Evolutionary conservation across 345 rosid species (phyloP).

Genomic region (Crucihimalaya himalaica): DNA sequence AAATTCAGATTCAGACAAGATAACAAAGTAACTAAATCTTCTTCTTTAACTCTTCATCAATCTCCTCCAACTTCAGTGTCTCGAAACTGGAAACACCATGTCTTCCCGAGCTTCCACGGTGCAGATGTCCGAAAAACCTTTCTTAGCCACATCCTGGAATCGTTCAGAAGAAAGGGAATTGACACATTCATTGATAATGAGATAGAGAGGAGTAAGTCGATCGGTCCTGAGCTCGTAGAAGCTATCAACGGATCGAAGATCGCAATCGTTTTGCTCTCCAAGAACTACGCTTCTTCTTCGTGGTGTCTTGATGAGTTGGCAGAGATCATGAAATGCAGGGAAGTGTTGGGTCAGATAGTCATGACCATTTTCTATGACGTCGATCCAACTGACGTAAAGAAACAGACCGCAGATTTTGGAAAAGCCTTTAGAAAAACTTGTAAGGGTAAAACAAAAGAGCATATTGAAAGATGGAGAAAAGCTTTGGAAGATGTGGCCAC

Average conservation of each 20-base stretch:
- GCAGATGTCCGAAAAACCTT: not conserved
- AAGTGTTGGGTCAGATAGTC: not conserved
- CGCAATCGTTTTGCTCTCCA: not conserved
- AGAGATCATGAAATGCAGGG: not conserved
- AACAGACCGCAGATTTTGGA: not conserved
- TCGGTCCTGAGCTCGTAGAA: not conserved
- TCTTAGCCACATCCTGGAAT: not conserved
- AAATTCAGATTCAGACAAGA: not conserved
- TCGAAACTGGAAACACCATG: not conserved
- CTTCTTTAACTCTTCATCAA: not conserved
- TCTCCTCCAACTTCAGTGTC: not conserved
- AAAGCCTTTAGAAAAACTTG: not conserved
- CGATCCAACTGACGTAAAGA: not conserved
- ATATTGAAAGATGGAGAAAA: not conserved
- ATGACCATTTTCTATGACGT: slow-evolving; percentile 5
- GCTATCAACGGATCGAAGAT: slow-evolving; percentile 5
- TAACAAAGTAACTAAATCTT: not conserved
- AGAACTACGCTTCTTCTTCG: not conserved
- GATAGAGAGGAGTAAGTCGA: not conserved
- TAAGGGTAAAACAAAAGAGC: not conserved
- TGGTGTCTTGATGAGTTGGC: not conserved
- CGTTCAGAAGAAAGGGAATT: not conserved
- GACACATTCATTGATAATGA: not conserved
- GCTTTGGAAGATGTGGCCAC: not conserved
- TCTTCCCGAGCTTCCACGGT: slow-evolving; percentile 14